Evolutionary conservation across 768 basidiomycete species (phyloP), one percentile per base, ranked within the genome.

Genomic region (Dentipellis fragilis): DNA sequence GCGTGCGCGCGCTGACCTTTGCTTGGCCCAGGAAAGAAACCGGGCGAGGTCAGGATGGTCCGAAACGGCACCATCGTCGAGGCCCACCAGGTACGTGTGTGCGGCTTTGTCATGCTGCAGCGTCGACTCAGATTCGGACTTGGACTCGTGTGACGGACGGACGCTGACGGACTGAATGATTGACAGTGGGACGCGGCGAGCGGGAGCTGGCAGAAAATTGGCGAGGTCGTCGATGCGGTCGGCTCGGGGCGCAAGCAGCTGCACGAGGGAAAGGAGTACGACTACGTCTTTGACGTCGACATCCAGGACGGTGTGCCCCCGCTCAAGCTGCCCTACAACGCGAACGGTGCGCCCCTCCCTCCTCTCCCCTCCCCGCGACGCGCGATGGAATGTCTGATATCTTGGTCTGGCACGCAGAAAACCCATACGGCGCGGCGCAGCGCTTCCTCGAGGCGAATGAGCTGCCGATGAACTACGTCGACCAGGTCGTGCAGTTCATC

Each of bases 281-380:
- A 99, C 71, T 96, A 96, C 64, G 95, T 99, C n/a, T 97, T 98
- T 64, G 94, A 96, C 65, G 94, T 99, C 37, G 96, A 98, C 64
- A 86, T 97, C 23, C 80, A 91, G 64, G 95, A 96, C 57, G 94
- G 93, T 2, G 83, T 81, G 14, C 94, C 95, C 10, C 85, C 94
- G 7, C 74, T 98, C 60, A 98, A 97, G 66, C 77, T 99, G 19
- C 95, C 95, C 0, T 98, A 90, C 69, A 97, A 98, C 67, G 83
- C 80, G 22, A 79, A 82, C 47, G 94, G 93, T 89, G 79, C 67
- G 39, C 40, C 22, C 19, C 14, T 29, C 14, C 10, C 42, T 45
- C 42, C 16, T 16, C n/a, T 45, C n/a, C 42, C 42, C 16, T 17
- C 42, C 16, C n/a, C 8, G 9, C 5, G 42, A n/a, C 42, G n/a